These are phyloP conservation scores for Diphasiastrum complanatum DNA, from an alignment of 83 land plant genomes.

Conservation along the genomic window DNA sequence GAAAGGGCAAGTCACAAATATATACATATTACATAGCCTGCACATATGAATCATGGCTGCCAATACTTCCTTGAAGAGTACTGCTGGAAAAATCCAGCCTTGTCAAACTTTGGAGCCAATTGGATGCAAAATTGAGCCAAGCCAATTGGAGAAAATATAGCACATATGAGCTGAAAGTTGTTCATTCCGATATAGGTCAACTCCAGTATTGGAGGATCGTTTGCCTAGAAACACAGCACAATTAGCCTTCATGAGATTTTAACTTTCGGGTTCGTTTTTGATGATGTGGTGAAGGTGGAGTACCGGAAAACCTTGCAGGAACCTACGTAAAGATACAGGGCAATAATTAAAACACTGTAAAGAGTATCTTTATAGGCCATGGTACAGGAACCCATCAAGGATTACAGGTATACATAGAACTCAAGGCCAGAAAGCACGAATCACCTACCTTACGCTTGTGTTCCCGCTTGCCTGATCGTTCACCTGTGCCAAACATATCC, in stretches of 20 bases:
- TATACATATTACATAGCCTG: too few relatives aligned
- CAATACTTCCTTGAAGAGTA: too few relatives aligned
- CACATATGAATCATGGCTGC: too few relatives aligned
- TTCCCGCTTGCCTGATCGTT: constrained; percentile 42
- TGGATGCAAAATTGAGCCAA: too few relatives aligned
- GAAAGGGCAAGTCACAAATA: too few relatives aligned
- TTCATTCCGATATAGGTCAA: too few relatives aligned
- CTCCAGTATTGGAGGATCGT: too few relatives aligned
- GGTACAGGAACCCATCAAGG: background rate
- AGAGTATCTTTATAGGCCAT: background rate
- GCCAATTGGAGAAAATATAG: too few relatives aligned
- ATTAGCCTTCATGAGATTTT: constrained; percentile 4
- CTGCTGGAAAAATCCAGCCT: too few relatives aligned
- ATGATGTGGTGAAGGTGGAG: constrained; percentile 11
- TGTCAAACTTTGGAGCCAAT: too few relatives aligned
- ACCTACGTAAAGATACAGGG: background rate
- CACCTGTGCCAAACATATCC: constrained; percentile 27
- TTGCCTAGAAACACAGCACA: too few relatives aligned
- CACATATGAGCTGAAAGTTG: too few relatives aligned
- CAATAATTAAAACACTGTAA: background rate
- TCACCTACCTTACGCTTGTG: constrained; percentile 45
- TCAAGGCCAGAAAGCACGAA: background rate
- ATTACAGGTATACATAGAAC: background rate
- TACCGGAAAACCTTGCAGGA: constrained; percentile 12
- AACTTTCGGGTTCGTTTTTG: constrained; percentile 5